phyloP scores from a whole-genome alignment of 176 grass and related monocot species.

The Neostapfia colusana region DNA sequence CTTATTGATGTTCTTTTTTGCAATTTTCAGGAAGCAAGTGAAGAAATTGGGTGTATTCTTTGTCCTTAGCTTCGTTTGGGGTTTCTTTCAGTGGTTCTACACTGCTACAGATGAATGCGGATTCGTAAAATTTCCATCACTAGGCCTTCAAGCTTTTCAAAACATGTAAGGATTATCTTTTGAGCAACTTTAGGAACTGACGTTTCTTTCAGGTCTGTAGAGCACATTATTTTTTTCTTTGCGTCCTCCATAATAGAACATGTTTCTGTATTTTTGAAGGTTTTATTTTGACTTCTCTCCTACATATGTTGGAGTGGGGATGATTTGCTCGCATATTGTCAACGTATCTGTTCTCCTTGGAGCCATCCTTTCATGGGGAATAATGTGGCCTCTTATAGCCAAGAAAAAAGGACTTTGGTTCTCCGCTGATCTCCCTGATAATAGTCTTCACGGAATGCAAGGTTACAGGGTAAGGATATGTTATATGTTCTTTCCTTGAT shows the following conservation, averaged over 20 bases:
- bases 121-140: conserved; percentile 54
- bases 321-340: conserved; percentile 82
- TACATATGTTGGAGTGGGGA: conserved; percentile 86
- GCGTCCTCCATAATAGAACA: neutral
- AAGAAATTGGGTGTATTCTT: conserved; percentile 57
- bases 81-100: conserved; percentile 94
- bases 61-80: conserved; percentile 66
- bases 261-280: conserved; percentile 38
- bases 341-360: conserved; percentile 68
- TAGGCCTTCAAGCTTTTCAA: conserved; percentile 63
- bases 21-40: conserved; percentile 65
- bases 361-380: conserved; percentile 64
- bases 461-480: conserved; percentile 60
- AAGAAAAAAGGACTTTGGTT: conserved; percentile 73
- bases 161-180: conserved; percentile 50
- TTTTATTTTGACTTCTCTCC: conserved; percentile 82
- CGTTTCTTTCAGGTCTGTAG: conserved; percentile 1
- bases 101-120: conserved; percentile 65
- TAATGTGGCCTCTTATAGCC: conserved; percentile 80
- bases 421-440: conserved; percentile 29
- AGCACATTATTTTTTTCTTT: neutral
- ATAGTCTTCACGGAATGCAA: conserved; percentile 62
- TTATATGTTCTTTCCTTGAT: neutral
- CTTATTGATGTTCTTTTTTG: neutral
- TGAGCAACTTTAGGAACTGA: neutral